Percentiles rank a stretch among this genome's conserved stretches.
Evolutionary conservation across 2,329 filamentous ascomycete species (phyloP).

Genomic region (Aspergillus jensenii): DNA sequence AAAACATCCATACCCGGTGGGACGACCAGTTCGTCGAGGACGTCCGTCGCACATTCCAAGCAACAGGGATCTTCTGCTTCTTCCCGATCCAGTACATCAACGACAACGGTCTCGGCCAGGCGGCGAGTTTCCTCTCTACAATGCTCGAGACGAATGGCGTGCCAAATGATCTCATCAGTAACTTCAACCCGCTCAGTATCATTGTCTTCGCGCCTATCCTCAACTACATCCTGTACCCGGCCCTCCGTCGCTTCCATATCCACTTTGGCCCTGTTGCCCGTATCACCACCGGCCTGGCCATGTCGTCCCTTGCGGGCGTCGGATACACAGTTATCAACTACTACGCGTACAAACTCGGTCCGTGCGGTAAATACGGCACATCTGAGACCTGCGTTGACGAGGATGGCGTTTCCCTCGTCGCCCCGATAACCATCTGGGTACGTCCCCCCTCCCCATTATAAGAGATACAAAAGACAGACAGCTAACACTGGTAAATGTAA

Average conservation of each 20-base stretch:
- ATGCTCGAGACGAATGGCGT: slow-evolving; percentile 52
- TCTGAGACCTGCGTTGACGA: slow-evolving; percentile 4
- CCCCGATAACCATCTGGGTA: slow-evolving; percentile 6
- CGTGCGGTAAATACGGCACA: slow-evolving; percentile 4
- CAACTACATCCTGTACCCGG: slow-evolving; percentile 50
- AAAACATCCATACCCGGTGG: slow-evolving; percentile 33
- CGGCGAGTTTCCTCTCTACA: slow-evolving; percentile 50
- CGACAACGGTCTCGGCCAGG: slow-evolving; percentile 51
- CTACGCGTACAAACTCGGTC: slow-evolving; percentile 8
- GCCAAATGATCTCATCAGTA: slow-evolving; percentile 52
- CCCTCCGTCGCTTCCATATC: slow-evolving; percentile 43
- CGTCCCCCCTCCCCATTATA: too few species aligned
- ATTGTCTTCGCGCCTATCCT: slow-evolving; percentile 50
- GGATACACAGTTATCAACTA: slow-evolving; percentile 9
- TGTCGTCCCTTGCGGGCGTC: slow-evolving; percentile 49
- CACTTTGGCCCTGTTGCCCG: slow-evolving; percentile 51
- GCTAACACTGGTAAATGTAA: background rate
- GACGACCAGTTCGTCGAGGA: slow-evolving; percentile 38
- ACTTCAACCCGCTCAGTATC: slow-evolving; percentile 54
- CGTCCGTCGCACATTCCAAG: slow-evolving; percentile 30
- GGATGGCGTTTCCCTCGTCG: background rate
- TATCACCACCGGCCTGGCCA: slow-evolving; percentile 52
- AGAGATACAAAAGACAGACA: background rate
- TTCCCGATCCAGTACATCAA: slow-evolving; percentile 42
- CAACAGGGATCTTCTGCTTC: slow-evolving; percentile 38